A percentile compares a stretch with the other conserved stretches of the same genome.
These are phyloP conservation scores for Amphibolis antarctica DNA, from an alignment of 106 monocot species.

Conservation along the genomic window DNA sequence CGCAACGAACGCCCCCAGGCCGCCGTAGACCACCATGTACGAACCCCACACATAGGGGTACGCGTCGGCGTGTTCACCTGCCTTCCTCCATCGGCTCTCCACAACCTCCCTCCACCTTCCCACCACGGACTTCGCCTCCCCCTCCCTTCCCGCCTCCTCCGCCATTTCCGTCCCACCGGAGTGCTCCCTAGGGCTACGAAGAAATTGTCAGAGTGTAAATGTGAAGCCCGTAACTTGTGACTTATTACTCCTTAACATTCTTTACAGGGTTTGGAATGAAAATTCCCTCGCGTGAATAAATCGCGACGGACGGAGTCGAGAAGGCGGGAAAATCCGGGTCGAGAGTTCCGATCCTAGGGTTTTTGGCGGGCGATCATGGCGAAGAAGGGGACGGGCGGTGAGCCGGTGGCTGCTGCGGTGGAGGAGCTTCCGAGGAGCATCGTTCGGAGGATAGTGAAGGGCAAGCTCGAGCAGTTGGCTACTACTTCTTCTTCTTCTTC, in stretches of 20 bases:
- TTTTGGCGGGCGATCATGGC: slow-evolving; percentile 7
- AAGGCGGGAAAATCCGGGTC: slow-evolving; percentile 2
- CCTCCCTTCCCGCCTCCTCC: background rate
- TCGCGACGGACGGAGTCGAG: background rate
- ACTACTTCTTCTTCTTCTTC: slow-evolving; percentile 13
- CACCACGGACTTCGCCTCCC: background rate
- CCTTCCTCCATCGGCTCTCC: slow-evolving; percentile 41
- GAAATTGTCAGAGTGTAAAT: no score
- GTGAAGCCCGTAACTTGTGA: no score
- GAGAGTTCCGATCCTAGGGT: background rate
- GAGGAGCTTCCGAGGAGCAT: slow-evolving; percentile 77
- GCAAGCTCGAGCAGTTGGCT: slow-evolving; percentile 56
- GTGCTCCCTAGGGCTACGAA: no score
- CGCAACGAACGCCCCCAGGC: slow-evolving; percentile 44
- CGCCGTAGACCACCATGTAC: slow-evolving; percentile 82
- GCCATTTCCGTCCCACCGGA: no score
- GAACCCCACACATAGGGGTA: slow-evolving; percentile 95
- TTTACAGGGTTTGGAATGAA: no score
- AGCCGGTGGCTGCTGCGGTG: slow-evolving; percentile 13
- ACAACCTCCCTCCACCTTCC: slow-evolving; percentile 22
- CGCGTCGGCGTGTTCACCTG: slow-evolving; percentile 80
- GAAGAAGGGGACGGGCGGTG: slow-evolving; percentile 11
- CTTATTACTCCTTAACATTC: no score
- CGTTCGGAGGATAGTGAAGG: slow-evolving; percentile 76
- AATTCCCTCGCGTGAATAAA: no score